Evolutionary conservation across 2,329 filamentous ascomycete species (phyloP).

Genomic region (Pseudocercospora vitis): DNA sequence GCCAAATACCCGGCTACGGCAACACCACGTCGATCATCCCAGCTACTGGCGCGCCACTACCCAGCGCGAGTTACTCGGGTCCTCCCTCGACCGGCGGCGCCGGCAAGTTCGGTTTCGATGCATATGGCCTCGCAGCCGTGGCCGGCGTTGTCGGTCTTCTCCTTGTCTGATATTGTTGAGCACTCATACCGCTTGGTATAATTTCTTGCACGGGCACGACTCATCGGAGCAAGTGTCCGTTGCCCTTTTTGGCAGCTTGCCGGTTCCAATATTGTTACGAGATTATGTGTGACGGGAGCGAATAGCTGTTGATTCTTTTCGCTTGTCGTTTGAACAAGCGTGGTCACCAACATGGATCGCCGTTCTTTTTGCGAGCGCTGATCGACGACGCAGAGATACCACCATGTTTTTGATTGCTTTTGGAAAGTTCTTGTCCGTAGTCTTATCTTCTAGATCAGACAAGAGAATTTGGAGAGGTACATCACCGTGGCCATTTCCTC

Average conservation of each 20-base stretch:
- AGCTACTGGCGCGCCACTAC: constrained; percentile 14
- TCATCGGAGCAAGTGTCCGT: constrained; percentile 9
- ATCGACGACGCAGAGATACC: constrained; percentile 17
- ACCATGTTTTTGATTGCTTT: constrained; percentile 7
- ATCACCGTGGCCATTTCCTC: background rate
- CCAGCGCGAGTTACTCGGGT: constrained; percentile 13
- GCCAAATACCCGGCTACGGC: constrained; percentile 18
- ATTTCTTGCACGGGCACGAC: constrained; percentile 9
- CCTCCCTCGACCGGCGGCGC: constrained; percentile 22
- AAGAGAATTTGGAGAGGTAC: constrained; percentile 1
- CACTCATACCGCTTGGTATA: constrained; percentile 13
- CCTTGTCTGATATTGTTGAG: constrained; percentile 11
- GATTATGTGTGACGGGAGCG: constrained; percentile 19
- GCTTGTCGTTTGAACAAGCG: constrained; percentile 5
- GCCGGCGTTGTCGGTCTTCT: constrained; percentile 27
- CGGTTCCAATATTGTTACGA: constrained; percentile 18
- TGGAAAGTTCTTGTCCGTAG: constrained; percentile 21
- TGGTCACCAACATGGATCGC: constrained; percentile 7
- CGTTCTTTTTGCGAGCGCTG: constrained; percentile 15
- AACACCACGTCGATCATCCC: constrained; percentile 20
- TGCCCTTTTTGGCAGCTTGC: constrained; percentile 10
- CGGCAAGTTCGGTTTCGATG: constrained; percentile 20
- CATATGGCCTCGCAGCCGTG: constrained; percentile 22
- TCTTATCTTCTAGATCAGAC: constrained; percentile 18
- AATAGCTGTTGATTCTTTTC: constrained; percentile 19